Conservation (phyloP, 805 yeast species). For the Saccharomycopsis fibuligera region DNA sequence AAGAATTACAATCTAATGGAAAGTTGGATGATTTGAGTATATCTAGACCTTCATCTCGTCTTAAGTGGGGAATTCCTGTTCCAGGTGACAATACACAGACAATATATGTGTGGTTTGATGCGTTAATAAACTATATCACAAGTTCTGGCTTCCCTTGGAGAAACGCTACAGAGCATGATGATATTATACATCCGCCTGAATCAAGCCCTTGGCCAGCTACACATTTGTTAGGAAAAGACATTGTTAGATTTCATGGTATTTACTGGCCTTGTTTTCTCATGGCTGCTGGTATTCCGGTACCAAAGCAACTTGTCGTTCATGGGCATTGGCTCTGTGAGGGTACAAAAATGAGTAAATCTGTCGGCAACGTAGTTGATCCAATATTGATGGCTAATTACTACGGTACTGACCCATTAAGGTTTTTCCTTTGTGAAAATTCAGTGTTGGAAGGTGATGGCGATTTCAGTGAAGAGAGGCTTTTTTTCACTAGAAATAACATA, state of each 20-base stretch:
- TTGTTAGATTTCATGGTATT: conserved; percentile 78
- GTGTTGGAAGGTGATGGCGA: conserved; percentile 74
- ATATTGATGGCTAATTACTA: conserved; percentile 51
- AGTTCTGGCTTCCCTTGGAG: conserved; percentile 52
- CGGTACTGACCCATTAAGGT: conserved; percentile 69
- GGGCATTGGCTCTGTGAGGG: conserved; percentile 93
- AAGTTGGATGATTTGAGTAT: conserved; percentile 68
- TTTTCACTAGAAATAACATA: conserved; percentile 51
- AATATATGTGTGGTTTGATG: conserved; percentile 97
- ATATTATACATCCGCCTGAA: conserved; percentile 22
- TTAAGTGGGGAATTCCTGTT: conserved; percentile 86
- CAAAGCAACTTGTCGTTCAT: conserved; percentile 76
- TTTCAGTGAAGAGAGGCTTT: conserved; percentile 54
- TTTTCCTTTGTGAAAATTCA: conserved; percentile 71
- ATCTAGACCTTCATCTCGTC: conserved; percentile 73
- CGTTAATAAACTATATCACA: conserved; percentile 78
- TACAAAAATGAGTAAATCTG: conserved; percentile 85
- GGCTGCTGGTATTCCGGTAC: conserved; percentile 72
- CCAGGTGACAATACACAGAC: conserved; percentile 74
- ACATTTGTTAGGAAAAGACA: conserved; percentile 90
- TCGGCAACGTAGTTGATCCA: conserved; percentile 94
- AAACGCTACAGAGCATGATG: not conserved
- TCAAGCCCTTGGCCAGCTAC: conserved; percentile 54
- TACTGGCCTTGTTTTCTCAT: conserved; percentile 91
- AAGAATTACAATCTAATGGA: conserved; percentile 43